phyloP scores from a whole-genome alignment of 2,329 filamentous ascomycete genomes.

The Epichloe elymi region DNA sequence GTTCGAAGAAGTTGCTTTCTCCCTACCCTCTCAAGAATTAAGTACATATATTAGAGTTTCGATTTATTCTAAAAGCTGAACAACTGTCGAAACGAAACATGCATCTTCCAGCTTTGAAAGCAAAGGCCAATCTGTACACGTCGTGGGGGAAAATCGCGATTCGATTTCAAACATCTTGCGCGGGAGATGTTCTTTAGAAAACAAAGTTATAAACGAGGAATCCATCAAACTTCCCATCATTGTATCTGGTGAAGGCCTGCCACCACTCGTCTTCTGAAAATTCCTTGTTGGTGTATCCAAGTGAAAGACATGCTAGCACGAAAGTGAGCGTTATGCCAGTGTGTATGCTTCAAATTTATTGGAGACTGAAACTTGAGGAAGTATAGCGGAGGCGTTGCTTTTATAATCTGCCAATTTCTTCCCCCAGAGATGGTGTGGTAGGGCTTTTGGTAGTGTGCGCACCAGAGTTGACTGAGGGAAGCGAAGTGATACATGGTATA shows the following conservation, averaged over 20 bases:
- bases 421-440: background rate
- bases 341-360: background rate
- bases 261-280: background rate
- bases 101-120: too few species aligned
- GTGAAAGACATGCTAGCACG: background rate
- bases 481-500: background rate
- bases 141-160: background rate
- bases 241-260: background rate
- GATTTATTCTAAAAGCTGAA: too few species aligned
- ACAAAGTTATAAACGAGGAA: background rate
- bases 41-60: too few species aligned
- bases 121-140: background rate
- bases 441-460: background rate
- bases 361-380: background rate
- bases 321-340: constrained; percentile 1
- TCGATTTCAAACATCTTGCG: background rate
- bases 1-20: too few species aligned
- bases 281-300: background rate
- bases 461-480: background rate
- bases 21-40: too few species aligned
- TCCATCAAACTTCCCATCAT: background rate
- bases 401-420: background rate
- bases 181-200: background rate
- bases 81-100: too few species aligned
- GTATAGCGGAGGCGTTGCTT: background rate